Evolutionary conservation across 139 green algal species (phyloP).

Genomic region (Zygnema cylindricum): DNA sequence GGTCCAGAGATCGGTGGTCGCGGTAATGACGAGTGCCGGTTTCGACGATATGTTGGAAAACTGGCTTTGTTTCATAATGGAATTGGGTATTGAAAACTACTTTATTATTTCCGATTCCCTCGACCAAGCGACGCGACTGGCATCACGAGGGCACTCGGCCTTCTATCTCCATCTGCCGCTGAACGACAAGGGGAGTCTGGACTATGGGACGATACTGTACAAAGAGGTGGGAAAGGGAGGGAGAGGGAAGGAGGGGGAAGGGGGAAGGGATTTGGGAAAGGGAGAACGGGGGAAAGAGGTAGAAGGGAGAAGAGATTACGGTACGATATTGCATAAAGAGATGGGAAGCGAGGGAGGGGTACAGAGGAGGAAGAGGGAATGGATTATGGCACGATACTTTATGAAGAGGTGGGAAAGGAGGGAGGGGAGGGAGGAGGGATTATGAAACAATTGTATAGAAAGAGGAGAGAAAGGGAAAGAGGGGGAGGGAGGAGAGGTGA

Average conservation of each 20-base stretch:
- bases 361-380: too few species aligned
- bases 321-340: too few species aligned
- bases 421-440: too few species aligned
- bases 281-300: too few species aligned
- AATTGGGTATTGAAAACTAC: conserved; percentile 31
- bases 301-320: too few species aligned
- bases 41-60: conserved; percentile 38
- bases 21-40: conserved; percentile 18
- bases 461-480: background rate
- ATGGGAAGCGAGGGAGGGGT: too few species aligned
- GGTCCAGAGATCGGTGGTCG: background rate
- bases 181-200: background rate
- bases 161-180: background rate
- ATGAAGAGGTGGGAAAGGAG: too few species aligned
- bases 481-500: background rate
- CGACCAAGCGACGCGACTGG: background rate
- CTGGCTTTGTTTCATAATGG: conserved; percentile 27
- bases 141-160: background rate
- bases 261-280: too few species aligned
- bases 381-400: too few species aligned
- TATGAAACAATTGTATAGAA: too few species aligned
- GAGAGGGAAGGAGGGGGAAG: too few species aligned
- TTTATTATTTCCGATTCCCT: conserved; percentile 33
- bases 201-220: conserved; percentile 33
- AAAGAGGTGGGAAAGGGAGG: conserved; percentile 30